Conservation (phyloP, 2,329 filamentous ascomycete species). For the Talaromyces sp. region DNA sequence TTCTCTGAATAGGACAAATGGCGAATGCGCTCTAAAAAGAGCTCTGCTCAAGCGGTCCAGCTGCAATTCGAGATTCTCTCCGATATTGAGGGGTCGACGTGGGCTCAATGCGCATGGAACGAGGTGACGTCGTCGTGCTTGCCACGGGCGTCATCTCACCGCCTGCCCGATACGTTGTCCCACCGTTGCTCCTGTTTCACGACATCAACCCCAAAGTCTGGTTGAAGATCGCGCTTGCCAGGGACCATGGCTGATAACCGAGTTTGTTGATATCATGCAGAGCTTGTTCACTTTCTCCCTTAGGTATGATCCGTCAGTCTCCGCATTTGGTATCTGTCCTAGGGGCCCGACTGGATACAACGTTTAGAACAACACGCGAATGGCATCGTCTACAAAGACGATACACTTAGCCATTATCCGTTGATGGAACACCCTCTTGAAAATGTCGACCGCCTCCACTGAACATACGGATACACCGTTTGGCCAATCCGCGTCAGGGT, state of each 20-base stretch:
- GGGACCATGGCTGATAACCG: not conserved
- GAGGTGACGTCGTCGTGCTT: constrained; percentile 1
- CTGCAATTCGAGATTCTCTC: not conserved
- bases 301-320: constrained; percentile 25
- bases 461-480: constrained; percentile 21
- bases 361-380: constrained; percentile 18
- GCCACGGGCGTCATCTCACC: not conserved
- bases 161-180: not conserved
- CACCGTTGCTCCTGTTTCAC: not conserved
- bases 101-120: not conserved
- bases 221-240: not conserved
- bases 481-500: constrained; percentile 18
- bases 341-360: constrained; percentile 22
- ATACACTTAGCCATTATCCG: constrained; percentile 12
- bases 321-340: constrained; percentile 18
- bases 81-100: not conserved
- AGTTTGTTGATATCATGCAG: not conserved
- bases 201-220: not conserved
- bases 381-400: not conserved
- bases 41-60: not conserved
- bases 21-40: not conserved
- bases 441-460: constrained; percentile 15
- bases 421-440: not conserved
- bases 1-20: not conserved
- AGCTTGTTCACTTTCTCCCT: not conserved